phyloP scores from a whole-genome alignment of 139 green algal genomes.

The Chlorella sorokiniana region DNA sequence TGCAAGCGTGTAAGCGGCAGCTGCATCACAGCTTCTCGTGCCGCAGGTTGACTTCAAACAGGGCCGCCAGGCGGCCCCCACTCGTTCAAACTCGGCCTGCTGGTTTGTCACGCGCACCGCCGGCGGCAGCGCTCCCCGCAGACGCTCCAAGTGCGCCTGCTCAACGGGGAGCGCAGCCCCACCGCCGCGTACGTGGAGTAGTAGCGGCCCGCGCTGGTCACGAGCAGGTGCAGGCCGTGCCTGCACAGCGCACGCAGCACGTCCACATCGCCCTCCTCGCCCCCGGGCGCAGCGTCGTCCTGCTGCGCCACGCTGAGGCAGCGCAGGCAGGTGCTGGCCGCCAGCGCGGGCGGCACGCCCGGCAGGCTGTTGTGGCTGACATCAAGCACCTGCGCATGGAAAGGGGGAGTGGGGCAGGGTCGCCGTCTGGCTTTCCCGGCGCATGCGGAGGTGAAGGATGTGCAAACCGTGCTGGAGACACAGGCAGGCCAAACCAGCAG shows the following conservation, averaged over 20 bases:
- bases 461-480: too few relatives aligned
- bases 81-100: not conserved
- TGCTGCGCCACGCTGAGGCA: not conserved
- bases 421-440: too few relatives aligned
- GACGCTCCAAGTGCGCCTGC: not conserved
- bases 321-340: not conserved
- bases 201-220: conserved; percentile 12
- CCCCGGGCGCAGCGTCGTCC: not conserved
- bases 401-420: too few relatives aligned
- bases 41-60: conserved; percentile 20
- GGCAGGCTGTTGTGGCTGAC: conserved; percentile 69
- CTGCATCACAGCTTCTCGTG: not conserved
- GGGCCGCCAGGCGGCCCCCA: not conserved
- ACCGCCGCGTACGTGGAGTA: not conserved
- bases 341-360: not conserved
- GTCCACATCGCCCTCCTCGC: not conserved
- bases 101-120: not conserved
- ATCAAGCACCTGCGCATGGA: conserved; percentile 15
- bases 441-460: too few relatives aligned
- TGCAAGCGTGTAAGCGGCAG: not conserved
- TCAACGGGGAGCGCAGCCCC: conserved; percentile 17
- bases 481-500: too few relatives aligned
- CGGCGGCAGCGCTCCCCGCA: not conserved
- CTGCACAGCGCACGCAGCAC: not conserved
- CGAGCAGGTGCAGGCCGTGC: conserved; percentile 2